These are phyloP conservation scores for Paratinospora sagittata DNA, from an alignment of 164 flowering plant species.

Conservation along the genomic window DNA sequence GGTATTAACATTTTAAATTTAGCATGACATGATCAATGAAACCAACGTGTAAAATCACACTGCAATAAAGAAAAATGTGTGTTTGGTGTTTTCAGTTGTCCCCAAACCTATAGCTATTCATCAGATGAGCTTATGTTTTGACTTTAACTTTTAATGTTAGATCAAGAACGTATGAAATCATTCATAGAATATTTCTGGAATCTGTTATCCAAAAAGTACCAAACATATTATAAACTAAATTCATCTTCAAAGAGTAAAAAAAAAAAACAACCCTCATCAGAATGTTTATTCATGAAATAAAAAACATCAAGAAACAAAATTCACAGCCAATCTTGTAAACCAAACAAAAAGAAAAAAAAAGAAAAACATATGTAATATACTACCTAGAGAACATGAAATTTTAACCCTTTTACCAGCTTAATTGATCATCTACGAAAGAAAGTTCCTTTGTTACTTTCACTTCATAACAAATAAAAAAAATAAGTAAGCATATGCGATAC, in stretches of 20 bases:
- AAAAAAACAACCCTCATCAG: neutral
- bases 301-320: too few species aligned
- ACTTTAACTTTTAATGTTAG: neutral
- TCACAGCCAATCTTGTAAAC: too few species aligned
- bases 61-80: constrained; percentile 17
- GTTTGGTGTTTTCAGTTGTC: neutral
- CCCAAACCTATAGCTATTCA: neutral
- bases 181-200: neutral
- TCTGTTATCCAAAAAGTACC: too few species aligned
- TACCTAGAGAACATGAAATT: too few species aligned
- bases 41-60: constrained; percentile 19
- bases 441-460: too few species aligned
- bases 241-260: neutral
- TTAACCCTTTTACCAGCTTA: too few species aligned
- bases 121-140: neutral
- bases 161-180: neutral
- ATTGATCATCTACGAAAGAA: too few species aligned
- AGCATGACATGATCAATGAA: constrained; percentile 12
- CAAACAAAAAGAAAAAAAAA: neutral
- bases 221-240: too few species aligned
- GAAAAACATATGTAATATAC: too few species aligned
- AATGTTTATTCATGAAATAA: neutral
- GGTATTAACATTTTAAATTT: constrained; percentile 9
- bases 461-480: too few species aligned
- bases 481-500: too few species aligned